A percentile compares a stretch with the other conserved stretches of the same genome.
These are phyloP conservation scores for Fusarium austroafricanum DNA, from an alignment of 2,329 filamentous ascomycete species.

Conservation along the genomic window DNA sequence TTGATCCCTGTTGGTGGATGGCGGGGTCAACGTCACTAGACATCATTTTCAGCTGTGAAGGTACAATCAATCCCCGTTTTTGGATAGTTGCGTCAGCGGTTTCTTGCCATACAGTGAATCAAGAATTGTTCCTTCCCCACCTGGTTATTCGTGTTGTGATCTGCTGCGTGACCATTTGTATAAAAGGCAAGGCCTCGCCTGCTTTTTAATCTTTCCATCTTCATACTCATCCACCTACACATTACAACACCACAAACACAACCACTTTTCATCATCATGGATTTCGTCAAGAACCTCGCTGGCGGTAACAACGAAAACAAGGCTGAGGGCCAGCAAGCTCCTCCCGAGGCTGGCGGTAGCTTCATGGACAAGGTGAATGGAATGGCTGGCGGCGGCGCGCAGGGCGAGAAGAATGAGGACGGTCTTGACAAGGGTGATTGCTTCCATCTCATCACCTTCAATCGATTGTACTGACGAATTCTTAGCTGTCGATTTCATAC, in stretches of 20 bases:
- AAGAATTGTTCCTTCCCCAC: constrained; percentile 18
- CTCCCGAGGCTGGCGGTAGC: constrained; percentile 53
- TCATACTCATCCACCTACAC: neutral
- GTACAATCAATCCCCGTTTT: constrained; percentile 1
- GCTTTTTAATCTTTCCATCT: neutral
- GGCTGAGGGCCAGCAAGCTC: constrained; percentile 45
- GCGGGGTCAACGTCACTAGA: constrained; percentile 35
- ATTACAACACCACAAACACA: neutral
- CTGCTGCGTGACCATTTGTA: neutral
- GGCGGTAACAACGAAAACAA: constrained; percentile 50
- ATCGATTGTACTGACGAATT: neutral
- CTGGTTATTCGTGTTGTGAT: neutral
- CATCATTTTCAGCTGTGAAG: constrained; percentile 33
- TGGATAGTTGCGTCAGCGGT: constrained; percentile 36
- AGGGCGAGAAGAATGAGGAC: constrained; percentile 86
- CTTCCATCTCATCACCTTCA: fast-evolving
- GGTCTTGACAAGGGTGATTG: constrained; percentile 79
- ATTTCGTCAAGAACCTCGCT: constrained; percentile 65
- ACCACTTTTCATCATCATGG: constrained; percentile 56
- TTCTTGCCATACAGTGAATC: constrained; percentile 16
- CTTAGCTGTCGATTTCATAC: constrained; percentile 79
- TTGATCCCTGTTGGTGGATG: constrained; percentile 8
- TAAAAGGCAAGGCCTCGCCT: constrained; percentile 21
- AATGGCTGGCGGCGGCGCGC: constrained; percentile 75
- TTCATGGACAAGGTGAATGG: constrained; percentile 61